Base-by-base conservation (phyloP, 192 early-diverging fungal species). In the Podila epicladia region DNA sequence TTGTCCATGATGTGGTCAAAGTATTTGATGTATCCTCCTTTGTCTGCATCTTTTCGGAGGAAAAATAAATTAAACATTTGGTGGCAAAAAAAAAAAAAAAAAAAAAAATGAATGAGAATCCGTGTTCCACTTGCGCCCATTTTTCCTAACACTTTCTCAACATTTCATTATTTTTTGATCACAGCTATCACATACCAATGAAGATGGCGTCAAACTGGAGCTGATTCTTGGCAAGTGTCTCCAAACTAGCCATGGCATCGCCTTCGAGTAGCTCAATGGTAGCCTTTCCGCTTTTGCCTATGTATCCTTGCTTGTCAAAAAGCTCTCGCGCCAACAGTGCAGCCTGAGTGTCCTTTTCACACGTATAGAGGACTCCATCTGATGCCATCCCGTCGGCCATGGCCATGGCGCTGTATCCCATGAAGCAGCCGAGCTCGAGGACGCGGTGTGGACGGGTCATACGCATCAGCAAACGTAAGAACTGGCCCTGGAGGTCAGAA, bases 381-480 rank as follows among this genome's bases (percentile, higher is more conserved):
- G 57, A 33, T 19, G 60, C 53, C 69, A 93, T 82, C 4, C 85
- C 92, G 49, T 89, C 88, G n/a, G 93, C 92, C 80, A 95, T 90
- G 59, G 86, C 90, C 20, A 92, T 83, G 2, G 91, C 82, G 8
- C 88, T 89, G 31, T 82, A 86, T 2, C 94, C 94, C 28, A 89
- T 91, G 62, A 92, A 93, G 9, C 84, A 85, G 1, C 93, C 94
- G 51, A 95, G 84, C 45, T 95, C 93, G 0, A 95, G 83, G 9
- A 93, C 76, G 2, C 66, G 58, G 28, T 77, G 70, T 24, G 92
- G 90, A 5, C 79, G 79, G 13, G 86, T 74, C 15, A 92, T 58
- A 0, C 79, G 72, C 24, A 89, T 84, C 4, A 92, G 63, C 57
- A 87, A 82, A 29, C 72, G 72, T 19, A 92, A 82, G 0, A 91